Evolutionary conservation across 768 basidiomycete species (phyloP).

Genomic region (Favolaschia claudopus): DNA sequence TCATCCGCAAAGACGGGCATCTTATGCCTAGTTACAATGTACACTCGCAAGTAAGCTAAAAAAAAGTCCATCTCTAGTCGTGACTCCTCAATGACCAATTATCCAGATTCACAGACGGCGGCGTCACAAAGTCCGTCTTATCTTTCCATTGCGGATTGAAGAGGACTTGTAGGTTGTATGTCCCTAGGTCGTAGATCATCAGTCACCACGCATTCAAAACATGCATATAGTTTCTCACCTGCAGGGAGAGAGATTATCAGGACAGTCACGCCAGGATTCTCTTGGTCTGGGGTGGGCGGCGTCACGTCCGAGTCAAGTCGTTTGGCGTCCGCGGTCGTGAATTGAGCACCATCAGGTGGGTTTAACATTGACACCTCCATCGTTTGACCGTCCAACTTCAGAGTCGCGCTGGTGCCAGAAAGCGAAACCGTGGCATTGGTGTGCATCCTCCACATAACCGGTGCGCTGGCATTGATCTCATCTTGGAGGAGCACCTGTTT

Average conservation of each 20-base stretch:
- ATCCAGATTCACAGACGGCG: conserved; percentile 72
- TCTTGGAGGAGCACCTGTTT: conserved; percentile 93
- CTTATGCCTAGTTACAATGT: too few species aligned
- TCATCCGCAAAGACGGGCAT: neutral
- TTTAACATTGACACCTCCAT: conserved; percentile 73
- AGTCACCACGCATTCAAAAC: neutral
- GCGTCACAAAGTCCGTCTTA: conserved; percentile 73
- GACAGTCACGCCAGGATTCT: conserved; percentile 82
- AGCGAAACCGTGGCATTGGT: conserved; percentile 85
- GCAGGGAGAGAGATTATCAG: conserved; percentile 73
- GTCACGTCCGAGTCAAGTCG: conserved; percentile 68
- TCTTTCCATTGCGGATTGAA: conserved; percentile 94
- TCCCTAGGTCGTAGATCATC: conserved; percentile 55
- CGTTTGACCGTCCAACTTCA: conserved; percentile 74
- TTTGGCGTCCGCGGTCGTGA: conserved; percentile 61
- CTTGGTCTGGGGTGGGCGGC: conserved; percentile 71
- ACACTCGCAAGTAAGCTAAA: conserved; percentile 25
- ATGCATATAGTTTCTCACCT: neutral
- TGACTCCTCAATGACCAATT: conserved; percentile 86
- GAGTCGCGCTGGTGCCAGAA: conserved; percentile 72
- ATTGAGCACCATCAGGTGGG: conserved; percentile 69
- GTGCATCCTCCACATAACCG: conserved; percentile 91
- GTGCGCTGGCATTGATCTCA: conserved; percentile 70
- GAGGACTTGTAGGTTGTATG: conserved; percentile 81
- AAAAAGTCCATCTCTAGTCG: conserved; percentile 49